Evolutionary conservation across 116 monocot genomes (phyloP).

Genomic region (Zostera marina): DNA sequence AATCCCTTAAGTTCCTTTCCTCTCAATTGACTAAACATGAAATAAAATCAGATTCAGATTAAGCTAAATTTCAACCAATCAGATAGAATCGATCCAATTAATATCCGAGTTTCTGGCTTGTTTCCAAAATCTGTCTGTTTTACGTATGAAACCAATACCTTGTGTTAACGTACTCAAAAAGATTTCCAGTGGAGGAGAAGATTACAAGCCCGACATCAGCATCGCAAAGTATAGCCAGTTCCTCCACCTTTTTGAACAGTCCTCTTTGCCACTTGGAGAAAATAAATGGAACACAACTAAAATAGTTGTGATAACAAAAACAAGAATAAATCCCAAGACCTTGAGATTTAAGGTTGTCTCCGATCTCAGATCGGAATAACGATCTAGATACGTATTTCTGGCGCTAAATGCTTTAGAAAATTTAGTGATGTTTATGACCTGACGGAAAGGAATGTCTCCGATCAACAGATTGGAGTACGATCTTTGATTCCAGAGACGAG

Average conservation of each 20-base stretch:
- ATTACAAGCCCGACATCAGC: constrained; percentile 18
- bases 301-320: too few relatives aligned
- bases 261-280: constrained; percentile 29
- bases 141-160: too few relatives aligned
- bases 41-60: background rate
- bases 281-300: too few relatives aligned
- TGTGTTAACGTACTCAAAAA: constrained; percentile 19
- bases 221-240: constrained; percentile 26
- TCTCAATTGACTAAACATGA: constrained; percentile 36
- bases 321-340: too few relatives aligned
- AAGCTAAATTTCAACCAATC: background rate
- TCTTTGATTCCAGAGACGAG: too few relatives aligned
- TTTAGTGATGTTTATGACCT: too few relatives aligned
- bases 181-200: constrained; percentile 20
- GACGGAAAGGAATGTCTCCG: too few relatives aligned
- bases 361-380: too few relatives aligned
- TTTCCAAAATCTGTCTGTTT: constrained; percentile 37
- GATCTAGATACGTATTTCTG: too few relatives aligned
- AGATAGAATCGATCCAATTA: background rate
- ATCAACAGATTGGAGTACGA: too few relatives aligned
- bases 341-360: too few relatives aligned
- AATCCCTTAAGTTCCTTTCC: constrained; percentile 71
- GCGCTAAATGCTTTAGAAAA: too few relatives aligned
- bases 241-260: constrained; percentile 32
- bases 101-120: constrained; percentile 38